Evolutionary conservation across 2,329 filamentous ascomycete genomes (phyloP).

Genomic region (Fusarium chuoi): DNA sequence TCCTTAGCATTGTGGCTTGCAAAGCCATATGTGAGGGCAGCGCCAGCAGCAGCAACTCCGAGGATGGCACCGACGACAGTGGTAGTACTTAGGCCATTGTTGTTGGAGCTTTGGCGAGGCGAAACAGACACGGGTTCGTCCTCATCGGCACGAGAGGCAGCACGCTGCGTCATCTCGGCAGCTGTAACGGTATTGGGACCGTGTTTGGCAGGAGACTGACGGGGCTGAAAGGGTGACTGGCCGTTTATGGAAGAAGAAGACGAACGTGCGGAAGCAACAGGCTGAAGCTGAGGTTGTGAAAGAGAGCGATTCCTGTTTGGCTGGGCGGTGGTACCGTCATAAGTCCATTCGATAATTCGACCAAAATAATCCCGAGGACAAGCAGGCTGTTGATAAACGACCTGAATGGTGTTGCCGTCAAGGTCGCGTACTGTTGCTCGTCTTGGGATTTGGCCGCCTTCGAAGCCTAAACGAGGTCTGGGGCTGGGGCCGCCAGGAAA

Average conservation of each 20-base stretch:
- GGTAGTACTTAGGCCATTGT: conserved; percentile 63
- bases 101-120: conserved; percentile 50
- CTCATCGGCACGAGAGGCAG: conserved; percentile 31
- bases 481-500: conserved; percentile 28
- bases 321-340: conserved; percentile 51
- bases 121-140: conserved; percentile 38
- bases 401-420: conserved; percentile 86
- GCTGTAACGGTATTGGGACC: conserved; percentile 37
- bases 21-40: conserved; percentile 75
- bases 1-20: conserved; percentile 57
- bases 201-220: conserved; percentile 30
- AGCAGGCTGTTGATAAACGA: conserved; percentile 64
- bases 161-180: conserved; percentile 39
- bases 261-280: conserved; percentile 29
- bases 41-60: conserved; percentile 80
- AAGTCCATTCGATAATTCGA: conserved; percentile 62
- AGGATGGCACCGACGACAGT: conserved; percentile 80
- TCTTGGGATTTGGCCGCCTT: conserved; percentile 42
- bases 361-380: conserved; percentile 50
- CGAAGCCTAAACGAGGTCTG: conserved; percentile 49
- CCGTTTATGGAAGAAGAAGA: conserved; percentile 39
- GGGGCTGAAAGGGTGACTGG: conserved; percentile 34
- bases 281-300: conserved; percentile 36
- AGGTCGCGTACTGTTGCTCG: conserved; percentile 75
- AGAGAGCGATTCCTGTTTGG: conserved; percentile 34